Conservation (phyloP, 305 asterid genomes). For the Fraxinus platypoda region DNA sequence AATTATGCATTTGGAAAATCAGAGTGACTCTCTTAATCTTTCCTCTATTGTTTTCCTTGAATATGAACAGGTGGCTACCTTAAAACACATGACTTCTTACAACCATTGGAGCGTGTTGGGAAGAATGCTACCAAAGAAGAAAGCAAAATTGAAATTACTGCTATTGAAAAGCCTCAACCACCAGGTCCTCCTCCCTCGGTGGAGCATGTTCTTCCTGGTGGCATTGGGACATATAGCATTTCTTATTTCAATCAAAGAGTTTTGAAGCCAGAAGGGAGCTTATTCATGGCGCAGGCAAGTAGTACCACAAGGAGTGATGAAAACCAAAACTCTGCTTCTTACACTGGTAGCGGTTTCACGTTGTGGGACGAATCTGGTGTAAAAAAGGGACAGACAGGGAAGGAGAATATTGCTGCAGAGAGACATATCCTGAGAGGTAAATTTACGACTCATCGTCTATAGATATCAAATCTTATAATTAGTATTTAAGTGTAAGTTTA, state of each 20-base stretch:
- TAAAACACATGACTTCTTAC: conserved; percentile 89
- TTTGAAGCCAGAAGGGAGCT: conserved; percentile 55
- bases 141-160: conserved; percentile 37
- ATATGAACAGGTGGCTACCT: conserved; percentile 55
- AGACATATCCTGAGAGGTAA: conserved; percentile 60
- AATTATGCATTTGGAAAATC: neutral
- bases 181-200: conserved; percentile 43
- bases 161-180: conserved; percentile 47
- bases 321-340: conserved; percentile 72
- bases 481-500: neutral
- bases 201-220: conserved; percentile 82
- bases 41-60: neutral
- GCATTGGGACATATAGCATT: conserved; percentile 79
- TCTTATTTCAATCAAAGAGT: conserved; percentile 67
- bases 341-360: conserved; percentile 75
- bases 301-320: conserved; percentile 55
- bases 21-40: conserved; percentile 6
- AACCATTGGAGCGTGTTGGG: conserved; percentile 76
- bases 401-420: conserved; percentile 81
- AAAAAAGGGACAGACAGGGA: conserved; percentile 99
- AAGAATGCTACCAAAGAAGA: conserved; percentile 50
- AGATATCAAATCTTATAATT: neutral
- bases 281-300: conserved; percentile 52
- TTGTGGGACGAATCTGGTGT: conserved; percentile 88
- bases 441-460: neutral